Evolutionary conservation across 768 basidiomycete genomes (phyloP).

Genomic region (Leccinellum luteum): DNA sequence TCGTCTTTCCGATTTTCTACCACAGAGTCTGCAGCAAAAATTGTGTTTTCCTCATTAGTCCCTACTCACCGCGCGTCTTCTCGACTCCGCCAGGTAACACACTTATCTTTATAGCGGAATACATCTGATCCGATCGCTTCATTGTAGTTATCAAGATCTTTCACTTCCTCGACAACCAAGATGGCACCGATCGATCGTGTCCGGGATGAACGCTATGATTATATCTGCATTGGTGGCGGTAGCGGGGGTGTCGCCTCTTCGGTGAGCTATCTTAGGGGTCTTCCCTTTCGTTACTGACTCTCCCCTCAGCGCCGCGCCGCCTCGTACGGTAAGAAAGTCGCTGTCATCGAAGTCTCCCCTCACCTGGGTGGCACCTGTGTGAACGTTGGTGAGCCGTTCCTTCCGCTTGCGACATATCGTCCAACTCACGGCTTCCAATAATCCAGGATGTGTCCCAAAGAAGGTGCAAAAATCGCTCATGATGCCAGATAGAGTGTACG

Average conservation of each 20-base stretch:
- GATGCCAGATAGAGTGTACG: not conserved
- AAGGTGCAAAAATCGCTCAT: constrained; percentile 49
- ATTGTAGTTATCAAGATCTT: constrained; percentile 47
- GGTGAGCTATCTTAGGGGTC: constrained; percentile 43
- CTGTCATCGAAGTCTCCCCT: constrained; percentile 75
- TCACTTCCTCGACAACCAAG: constrained; percentile 38
- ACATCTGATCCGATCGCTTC: not conserved
- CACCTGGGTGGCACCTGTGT: constrained; percentile 94
- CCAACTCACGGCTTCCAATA: constrained; percentile 5
- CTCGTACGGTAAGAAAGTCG: constrained; percentile 89
- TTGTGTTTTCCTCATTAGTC: constrained; percentile 4
- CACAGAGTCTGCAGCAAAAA: constrained; percentile 12
- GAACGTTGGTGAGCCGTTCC: constrained; percentile 75
- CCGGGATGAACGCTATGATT: constrained; percentile 69
- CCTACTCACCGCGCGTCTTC: constrained; percentile 7
- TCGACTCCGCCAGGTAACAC: constrained; percentile 29
- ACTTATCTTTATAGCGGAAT: constrained; percentile 1
- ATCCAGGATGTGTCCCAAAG: constrained; percentile 91
- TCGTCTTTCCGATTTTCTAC: constrained; percentile 7
- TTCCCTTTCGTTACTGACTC: not conserved
- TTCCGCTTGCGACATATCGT: not conserved
- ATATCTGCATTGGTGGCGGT: constrained; percentile 89
- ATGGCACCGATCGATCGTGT: constrained; percentile 77
- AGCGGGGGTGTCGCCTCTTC: constrained; percentile 90
- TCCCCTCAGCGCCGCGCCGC: constrained; percentile 80